Evolutionary conservation across 2,329 filamentous ascomycete genomes (phyloP).

Genomic region (Claviceps pusilla): DNA sequence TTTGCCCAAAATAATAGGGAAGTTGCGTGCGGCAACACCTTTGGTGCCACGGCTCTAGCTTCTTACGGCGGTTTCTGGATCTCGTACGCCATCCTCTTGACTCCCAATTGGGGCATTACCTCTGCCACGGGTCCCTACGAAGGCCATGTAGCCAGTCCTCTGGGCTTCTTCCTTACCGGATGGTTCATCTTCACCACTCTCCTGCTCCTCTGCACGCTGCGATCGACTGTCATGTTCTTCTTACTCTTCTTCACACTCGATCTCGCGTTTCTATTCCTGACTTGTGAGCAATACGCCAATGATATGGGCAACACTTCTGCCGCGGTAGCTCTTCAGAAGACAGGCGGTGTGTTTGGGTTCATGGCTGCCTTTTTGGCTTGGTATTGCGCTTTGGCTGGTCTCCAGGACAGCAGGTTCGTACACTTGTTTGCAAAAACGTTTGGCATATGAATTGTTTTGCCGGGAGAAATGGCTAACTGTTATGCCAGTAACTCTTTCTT

Average conservation of each 20-base stretch:
- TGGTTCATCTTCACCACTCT: conserved; percentile 81
- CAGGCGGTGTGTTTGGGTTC: conserved; percentile 68
- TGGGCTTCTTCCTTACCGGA: conserved; percentile 61
- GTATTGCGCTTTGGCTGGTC: conserved; percentile 76
- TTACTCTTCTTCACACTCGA: conserved; percentile 63
- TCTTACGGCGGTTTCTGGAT: conserved; percentile 82
- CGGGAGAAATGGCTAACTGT: not conserved
- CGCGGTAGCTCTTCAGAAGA: conserved; percentile 41
- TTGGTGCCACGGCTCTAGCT: conserved; percentile 66
- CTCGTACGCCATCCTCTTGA: conserved; percentile 55
- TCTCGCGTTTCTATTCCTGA: conserved; percentile 58
- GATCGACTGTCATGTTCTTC: conserved; percentile 67
- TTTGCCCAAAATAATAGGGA: conserved; percentile 33
- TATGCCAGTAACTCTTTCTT: conserved; percentile 64
- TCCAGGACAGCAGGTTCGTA: conserved; percentile 53
- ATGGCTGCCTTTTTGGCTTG: conserved; percentile 68
- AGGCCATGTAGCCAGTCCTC: conserved; percentile 34
- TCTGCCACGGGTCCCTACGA: conserved; percentile 30
- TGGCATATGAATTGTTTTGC: not conserved
- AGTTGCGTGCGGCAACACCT: conserved; percentile 77
- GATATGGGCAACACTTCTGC: conserved; percentile 34
- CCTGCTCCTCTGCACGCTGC: conserved; percentile 57
- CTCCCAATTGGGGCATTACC: conserved; percentile 49
- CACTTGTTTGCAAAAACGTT: not conserved
- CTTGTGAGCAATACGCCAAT: conserved; percentile 42